phyloP scores from a whole-genome alignment of 2,329 filamentous ascomycete species.

The Colletotrichum lindemuthianum region DNA sequence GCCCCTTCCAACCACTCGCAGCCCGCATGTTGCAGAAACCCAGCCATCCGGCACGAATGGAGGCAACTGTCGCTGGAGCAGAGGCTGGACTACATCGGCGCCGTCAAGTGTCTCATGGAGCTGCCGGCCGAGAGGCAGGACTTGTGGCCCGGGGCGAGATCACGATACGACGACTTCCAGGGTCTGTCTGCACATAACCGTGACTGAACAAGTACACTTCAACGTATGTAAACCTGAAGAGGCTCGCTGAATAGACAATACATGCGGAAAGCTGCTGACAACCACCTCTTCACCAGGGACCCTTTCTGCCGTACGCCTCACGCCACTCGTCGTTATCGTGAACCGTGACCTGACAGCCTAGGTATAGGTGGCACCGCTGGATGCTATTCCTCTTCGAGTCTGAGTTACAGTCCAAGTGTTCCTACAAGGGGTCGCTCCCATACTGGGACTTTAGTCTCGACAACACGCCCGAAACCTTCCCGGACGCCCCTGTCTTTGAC shows the following conservation, averaged over 20 bases:
- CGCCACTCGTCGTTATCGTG: neutral
- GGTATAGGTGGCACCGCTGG: conserved; percentile 13
- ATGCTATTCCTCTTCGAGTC: conserved; percentile 39
- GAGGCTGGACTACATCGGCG: conserved; percentile 23
- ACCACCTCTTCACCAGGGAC: neutral
- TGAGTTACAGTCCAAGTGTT: conserved; percentile 38
- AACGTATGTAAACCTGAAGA: neutral
- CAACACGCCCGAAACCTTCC: conserved; percentile 20
- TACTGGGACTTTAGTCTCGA: conserved; percentile 39
- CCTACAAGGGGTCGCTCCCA: conserved; percentile 39
- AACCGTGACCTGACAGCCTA: neutral
- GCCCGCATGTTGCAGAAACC: neutral
- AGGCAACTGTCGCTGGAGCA: conserved; percentile 17
- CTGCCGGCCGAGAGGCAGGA: conserved; percentile 6
- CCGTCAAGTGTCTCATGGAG: conserved; percentile 28
- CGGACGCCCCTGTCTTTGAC: conserved; percentile 36
- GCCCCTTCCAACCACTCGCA: neutral
- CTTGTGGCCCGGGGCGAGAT: conserved; percentile 34
- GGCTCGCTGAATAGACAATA: neutral
- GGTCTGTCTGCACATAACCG: conserved; percentile 40
- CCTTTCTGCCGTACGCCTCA: conserved; percentile 1
- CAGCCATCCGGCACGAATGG: neutral
- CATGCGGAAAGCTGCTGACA: neutral
- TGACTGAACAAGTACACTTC: conserved; percentile 39
- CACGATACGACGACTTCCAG: conserved; percentile 41